Conservation (phyloP, 441 rosid species). For the Hura crepitans region DNA sequence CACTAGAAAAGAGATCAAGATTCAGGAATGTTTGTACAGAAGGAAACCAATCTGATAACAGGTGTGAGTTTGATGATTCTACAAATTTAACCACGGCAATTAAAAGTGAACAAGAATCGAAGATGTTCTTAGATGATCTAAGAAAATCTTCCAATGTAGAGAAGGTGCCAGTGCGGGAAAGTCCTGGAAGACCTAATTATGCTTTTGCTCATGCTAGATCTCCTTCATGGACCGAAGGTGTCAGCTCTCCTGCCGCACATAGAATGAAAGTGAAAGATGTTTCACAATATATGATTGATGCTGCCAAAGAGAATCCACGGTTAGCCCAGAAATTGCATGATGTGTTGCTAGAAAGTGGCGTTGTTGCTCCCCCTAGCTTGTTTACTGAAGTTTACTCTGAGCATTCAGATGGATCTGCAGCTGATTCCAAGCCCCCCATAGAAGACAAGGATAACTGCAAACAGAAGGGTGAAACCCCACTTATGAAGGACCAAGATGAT, state of each 20-base stretch:
- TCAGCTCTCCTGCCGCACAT: constrained; percentile 78
- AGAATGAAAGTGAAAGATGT: constrained; percentile 97
- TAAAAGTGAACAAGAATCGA: constrained; percentile 39
- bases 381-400: constrained; percentile 67
- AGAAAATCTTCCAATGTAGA: constrained; percentile 32
- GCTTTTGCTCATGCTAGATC: constrained; percentile 65
- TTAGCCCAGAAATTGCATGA: constrained; percentile 96
- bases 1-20: constrained; percentile 42
- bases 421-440: constrained; percentile 37
- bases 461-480: constrained; percentile 30
- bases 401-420: constrained; percentile 37
- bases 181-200: constrained; percentile 49
- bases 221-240: constrained; percentile 99
- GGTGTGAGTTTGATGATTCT: constrained; percentile 31
- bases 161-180: constrained; percentile 38
- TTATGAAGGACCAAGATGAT: constrained; percentile 38
- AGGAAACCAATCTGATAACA: constrained; percentile 38
- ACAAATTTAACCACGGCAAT: constrained; percentile 23
- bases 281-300: constrained; percentile 92
- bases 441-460: constrained; percentile 44
- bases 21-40: constrained; percentile 30
- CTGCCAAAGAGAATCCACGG: constrained; percentile 93
- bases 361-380: constrained; percentile 83
- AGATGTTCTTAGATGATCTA: constrained; percentile 34
- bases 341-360: constrained; percentile 93